A percentile compares a stretch with the other conserved stretches of the same genome.
Evolutionary conservation across 169 alveolate genomes (phyloP).

Genomic region (Babesia bovis): DNA sequence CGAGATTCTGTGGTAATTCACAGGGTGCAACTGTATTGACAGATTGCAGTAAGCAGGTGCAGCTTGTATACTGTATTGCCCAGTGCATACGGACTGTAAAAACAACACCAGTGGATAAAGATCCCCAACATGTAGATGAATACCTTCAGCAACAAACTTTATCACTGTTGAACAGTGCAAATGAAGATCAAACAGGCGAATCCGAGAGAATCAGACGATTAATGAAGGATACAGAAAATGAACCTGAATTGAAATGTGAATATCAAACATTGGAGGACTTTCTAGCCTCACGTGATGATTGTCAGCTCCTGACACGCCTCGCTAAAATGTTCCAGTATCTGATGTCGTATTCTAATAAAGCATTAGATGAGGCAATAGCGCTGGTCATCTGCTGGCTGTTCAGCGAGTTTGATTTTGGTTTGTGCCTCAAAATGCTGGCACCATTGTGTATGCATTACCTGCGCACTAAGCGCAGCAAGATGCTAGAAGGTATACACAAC

Average conservation of each 20-base stretch:
- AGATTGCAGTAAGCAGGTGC: slow-evolving; percentile 49
- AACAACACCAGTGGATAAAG: slow-evolving; percentile 18
- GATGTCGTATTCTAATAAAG: slow-evolving; percentile 32
- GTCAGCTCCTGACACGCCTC: slow-evolving; percentile 48
- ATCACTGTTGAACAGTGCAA: slow-evolving; percentile 3
- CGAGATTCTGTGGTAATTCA: slow-evolving; percentile 36
- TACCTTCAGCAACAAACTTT: slow-evolving; percentile 43
- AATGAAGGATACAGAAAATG: slow-evolving; percentile 22
- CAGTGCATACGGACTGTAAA: slow-evolving; percentile 38
- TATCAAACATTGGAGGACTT: slow-evolving; percentile 42
- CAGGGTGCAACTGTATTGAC: slow-evolving; percentile 29
- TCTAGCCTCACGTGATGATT: slow-evolving; percentile 23
- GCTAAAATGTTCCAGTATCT: slow-evolving; percentile 32
- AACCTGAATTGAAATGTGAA: slow-evolving; percentile 6
- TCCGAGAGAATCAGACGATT: slow-evolving; percentile 8
- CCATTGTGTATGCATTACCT: slow-evolving; percentile 50
- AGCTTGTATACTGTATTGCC: slow-evolving; percentile 59
- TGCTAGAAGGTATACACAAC: slow-evolving; percentile 44
- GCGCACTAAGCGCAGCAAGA: slow-evolving; percentile 52
- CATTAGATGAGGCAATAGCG: slow-evolving; percentile 56
- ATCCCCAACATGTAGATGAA: slow-evolving; percentile 27
- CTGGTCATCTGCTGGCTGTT: slow-evolving; percentile 58
- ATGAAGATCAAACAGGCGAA: background rate
- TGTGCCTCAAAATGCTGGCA: slow-evolving; percentile 37
- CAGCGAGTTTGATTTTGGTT: slow-evolving; percentile 43